Conservation (phyloP, 306 rosid species). For the Vigna trinervia region DNA sequence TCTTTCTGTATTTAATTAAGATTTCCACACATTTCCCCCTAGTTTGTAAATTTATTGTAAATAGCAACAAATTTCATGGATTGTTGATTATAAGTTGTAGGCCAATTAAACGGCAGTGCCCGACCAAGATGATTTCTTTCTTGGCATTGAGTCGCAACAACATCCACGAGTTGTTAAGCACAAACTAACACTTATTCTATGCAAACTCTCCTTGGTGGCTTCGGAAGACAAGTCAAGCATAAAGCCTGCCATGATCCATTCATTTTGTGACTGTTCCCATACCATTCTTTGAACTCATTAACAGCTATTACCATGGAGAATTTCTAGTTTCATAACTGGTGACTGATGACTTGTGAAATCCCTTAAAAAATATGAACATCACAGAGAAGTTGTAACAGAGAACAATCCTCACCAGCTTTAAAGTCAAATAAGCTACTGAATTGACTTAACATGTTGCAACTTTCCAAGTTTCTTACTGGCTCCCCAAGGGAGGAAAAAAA, state of each 20-base stretch:
- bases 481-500: not conserved
- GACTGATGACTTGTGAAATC: slow-evolving; percentile 5
- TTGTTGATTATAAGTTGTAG: slow-evolving; percentile 22
- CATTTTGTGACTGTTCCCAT: slow-evolving; percentile 29
- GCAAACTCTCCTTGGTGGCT: not conserved
- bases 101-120: slow-evolving; percentile 14
- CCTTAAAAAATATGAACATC: not conserved
- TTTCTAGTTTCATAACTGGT: slow-evolving; percentile 36
- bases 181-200: slow-evolving; percentile 29
- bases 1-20: slow-evolving; percentile 16
- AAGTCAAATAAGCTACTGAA: slow-evolving; percentile 36
- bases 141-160: not conserved
- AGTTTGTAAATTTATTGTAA: slow-evolving; percentile 35
- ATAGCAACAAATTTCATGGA: slow-evolving; percentile 20
- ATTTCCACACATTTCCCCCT: slow-evolving; percentile 21
- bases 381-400: slow-evolving; percentile 39
- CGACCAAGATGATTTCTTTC: not conserved
- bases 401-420: slow-evolving; percentile 34
- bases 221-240: slow-evolving; percentile 40
- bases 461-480: slow-evolving; percentile 17
- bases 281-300: slow-evolving; percentile 45
- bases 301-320: slow-evolving; percentile 34
- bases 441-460: slow-evolving; percentile 31
- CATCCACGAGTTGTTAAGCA: slow-evolving; percentile 37
- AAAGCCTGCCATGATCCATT: slow-evolving; percentile 21